Conservation (phyloP, 2,329 filamentous ascomycete genomes). For the Blumeria graminis region DNA sequence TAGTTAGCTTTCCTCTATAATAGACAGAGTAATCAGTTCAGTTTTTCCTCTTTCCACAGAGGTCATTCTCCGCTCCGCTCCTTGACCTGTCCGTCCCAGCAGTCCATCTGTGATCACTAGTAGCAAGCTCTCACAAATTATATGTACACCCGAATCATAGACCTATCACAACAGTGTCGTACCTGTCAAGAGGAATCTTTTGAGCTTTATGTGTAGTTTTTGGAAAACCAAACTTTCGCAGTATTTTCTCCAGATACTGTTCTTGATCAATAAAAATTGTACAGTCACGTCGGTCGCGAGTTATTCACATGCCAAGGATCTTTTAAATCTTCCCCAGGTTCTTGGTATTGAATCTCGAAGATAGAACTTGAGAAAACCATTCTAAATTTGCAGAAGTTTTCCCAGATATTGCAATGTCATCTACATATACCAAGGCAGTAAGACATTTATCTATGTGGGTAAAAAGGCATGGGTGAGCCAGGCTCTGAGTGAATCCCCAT, state of each 20-base stretch:
- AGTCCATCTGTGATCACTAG: no score
- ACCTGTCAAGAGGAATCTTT: not conserved
- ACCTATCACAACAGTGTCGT: no score
- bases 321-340: not conserved
- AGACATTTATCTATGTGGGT: not conserved
- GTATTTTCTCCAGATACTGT: constrained; percentile 1
- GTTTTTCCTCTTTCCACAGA: no score
- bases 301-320: not conserved
- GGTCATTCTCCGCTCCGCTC: no score
- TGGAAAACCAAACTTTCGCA: not conserved
- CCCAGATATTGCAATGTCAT: not conserved
- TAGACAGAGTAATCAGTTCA: no score
- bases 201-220: not conserved
- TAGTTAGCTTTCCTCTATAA: no score
- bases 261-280: not conserved
- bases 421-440: not conserved
- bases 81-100: no score
- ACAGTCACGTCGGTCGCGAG: not conserved
- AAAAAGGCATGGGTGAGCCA: not conserved
- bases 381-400: not conserved
- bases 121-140: no score
- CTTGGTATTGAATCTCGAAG: not conserved
- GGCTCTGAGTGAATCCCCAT: not conserved
- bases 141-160: no score
- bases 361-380: not conserved